Conservation (phyloP, 441 rosid genomes). For the Kokia cookei region DNA sequence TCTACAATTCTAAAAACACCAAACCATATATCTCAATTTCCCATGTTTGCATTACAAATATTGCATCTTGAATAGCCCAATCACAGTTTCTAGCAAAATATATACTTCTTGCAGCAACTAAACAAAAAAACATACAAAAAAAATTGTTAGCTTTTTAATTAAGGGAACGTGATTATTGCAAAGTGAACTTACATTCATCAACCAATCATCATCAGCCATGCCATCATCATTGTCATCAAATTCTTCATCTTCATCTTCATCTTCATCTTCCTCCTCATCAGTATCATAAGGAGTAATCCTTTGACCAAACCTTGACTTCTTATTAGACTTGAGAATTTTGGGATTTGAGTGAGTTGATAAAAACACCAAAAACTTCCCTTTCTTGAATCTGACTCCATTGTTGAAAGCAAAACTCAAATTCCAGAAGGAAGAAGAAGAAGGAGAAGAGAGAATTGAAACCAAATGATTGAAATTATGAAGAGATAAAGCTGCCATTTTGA, state of each 20-base stretch:
- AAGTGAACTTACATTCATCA: constrained; percentile 42
- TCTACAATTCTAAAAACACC: not conserved
- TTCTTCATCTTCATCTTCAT: constrained; percentile 14
- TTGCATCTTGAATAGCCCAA: not conserved
- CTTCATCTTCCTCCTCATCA: constrained; percentile 33
- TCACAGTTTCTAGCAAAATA: not conserved
- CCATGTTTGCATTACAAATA: not conserved
- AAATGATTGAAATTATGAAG: constrained; percentile 17
- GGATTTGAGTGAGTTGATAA: constrained; percentile 69
- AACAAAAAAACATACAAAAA: not conserved
- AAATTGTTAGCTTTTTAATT: not conserved
- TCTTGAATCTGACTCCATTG: not conserved
- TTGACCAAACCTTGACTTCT: constrained; percentile 59
- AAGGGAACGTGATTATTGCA: not conserved
- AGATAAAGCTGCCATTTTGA: constrained; percentile 36
- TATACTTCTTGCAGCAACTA: not conserved
- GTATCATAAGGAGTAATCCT: constrained; percentile 40
- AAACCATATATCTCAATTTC: not conserved
- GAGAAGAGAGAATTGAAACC: constrained; percentile 15
- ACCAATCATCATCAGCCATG: constrained; percentile 35
- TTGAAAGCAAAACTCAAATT: constrained; percentile 6
- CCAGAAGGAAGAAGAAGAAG: constrained; percentile 11
- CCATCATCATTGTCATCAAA: constrained; percentile 25
- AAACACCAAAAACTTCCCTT: constrained; percentile 31
- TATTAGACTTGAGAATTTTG: constrained; percentile 64